Percentiles rank a stretch among this genome's conserved stretches.
Conservation (phyloP, 2,329 filamentous ascomycete genomes). For the Fusarium agapanthi region DNA sequence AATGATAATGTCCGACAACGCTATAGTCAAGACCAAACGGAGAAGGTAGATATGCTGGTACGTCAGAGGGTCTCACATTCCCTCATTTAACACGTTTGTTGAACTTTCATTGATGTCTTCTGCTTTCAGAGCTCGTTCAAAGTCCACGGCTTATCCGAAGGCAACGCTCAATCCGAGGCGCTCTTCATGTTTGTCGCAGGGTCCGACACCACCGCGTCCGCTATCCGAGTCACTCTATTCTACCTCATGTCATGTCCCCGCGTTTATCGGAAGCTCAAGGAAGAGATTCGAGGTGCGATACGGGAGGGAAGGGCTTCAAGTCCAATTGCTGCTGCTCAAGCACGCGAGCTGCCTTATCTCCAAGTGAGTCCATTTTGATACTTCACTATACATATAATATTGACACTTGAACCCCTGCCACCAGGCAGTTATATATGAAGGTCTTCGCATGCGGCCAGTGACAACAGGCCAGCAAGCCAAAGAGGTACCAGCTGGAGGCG, state of each 20-base stretch:
- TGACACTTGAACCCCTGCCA: rapidly evolving
- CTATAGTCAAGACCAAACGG: background rate
- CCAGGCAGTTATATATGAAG: constrained; percentile 3
- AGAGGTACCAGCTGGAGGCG: background rate
- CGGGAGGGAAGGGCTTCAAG: background rate
- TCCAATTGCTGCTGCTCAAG: background rate
- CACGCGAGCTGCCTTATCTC: background rate
- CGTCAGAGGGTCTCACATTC: rapidly evolving
- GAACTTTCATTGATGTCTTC: rapidly evolving
- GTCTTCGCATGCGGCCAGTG: background rate
- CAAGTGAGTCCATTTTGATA: background rate
- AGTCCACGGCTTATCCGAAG: background rate
- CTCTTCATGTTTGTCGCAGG: constrained; percentile 5
- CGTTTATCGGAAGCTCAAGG: background rate
- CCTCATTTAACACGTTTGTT: rapidly evolving
- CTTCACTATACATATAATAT: rapidly evolving
- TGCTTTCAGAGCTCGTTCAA: background rate
- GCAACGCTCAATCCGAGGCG: background rate
- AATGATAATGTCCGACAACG: background rate
- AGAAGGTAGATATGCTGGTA: background rate
- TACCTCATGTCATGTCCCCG: background rate
- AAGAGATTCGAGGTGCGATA: background rate
- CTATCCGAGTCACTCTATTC: background rate
- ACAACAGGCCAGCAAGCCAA: background rate
- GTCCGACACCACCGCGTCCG: background rate